Base-by-base conservation (phyloP, 768 basidiomycete genomes). In the Thelephora aurantiotincta region DNA sequence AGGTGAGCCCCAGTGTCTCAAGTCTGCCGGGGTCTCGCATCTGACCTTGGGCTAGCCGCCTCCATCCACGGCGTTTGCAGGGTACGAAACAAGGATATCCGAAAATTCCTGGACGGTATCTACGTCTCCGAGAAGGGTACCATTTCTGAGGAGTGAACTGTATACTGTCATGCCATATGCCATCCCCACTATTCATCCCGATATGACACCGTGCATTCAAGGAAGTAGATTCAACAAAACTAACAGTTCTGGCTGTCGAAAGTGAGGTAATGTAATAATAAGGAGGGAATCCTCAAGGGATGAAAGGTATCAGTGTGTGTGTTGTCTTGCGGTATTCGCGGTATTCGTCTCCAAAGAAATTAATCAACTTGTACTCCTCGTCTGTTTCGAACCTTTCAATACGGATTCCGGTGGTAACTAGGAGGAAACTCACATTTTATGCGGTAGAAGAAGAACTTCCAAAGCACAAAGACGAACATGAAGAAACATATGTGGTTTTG, bases 51-150 rank as follows among this genome's bases (percentile, higher is more conserved):
- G 46, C 2, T 52, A 82, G 91, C 96, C 51, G 96, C 96, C 43
- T 88, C 88, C 36, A 98, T 99, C 63, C 96, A 98, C 65, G 93
- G 93, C 57, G 74, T 84, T 52, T 96, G 91, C 73, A 80, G 83
- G 57, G 96, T 99, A 60, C 85, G 90, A 67, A 96, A 98, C 83
- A 99, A 99, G 75, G 94, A 94, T 75, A 97, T 98, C 69, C 90
- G 94, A 60, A 96, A 97, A 75, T 96, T 97, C 76, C 73, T 96
- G 64, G 89, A 93, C 63, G 86, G 89, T 65, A 78, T 92, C 69
- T 91, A 91, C 58, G 88, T 91, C 51, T 91, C 89, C 34, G 82
- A 84, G 59, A 82, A 77, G 70, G 76, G 77, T 50, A 80, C 81
- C 12, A 70, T 85, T 50, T 56, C 68, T 44, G 51, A 63, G 50